Conservation (phyloP, 208 protist species). For the Crithidia expoeki region DNA sequence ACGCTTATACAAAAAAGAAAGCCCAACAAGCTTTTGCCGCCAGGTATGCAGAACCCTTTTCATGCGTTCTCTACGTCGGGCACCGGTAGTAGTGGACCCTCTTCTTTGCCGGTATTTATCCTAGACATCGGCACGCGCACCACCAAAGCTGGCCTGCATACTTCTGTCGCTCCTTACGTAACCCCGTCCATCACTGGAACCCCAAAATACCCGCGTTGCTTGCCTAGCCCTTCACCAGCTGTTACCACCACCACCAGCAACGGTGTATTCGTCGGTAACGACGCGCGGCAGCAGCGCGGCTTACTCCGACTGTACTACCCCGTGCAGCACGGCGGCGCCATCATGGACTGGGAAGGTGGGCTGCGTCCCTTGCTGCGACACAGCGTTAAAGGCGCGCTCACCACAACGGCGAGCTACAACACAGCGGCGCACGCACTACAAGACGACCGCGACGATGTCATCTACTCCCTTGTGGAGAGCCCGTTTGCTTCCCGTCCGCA, state of each 20-base stretch:
- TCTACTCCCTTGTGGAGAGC: slow-evolving; percentile 58
- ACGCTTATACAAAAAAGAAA: slow-evolving; percentile 17
- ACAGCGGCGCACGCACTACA: not conserved
- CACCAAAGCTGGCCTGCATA: slow-evolving; percentile 48
- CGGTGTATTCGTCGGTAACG: not conserved
- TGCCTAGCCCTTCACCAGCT: slow-evolving; percentile 9
- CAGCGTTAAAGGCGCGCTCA: slow-evolving; percentile 14
- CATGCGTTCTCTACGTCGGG: not conserved
- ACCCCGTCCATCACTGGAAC: slow-evolving; percentile 43
- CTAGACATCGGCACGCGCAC: slow-evolving; percentile 58
- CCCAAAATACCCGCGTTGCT: slow-evolving; percentile 46
- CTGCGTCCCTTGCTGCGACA: slow-evolving; percentile 33
- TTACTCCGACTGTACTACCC: slow-evolving; percentile 73
- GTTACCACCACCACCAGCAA: not conserved
- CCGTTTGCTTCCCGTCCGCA: slow-evolving; percentile 68
- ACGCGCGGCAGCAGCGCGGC: slow-evolving; percentile 45
- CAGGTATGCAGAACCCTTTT: not conserved
- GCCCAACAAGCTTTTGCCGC: not conserved
- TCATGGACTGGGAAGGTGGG: slow-evolving; percentile 56
- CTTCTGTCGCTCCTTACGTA: slow-evolving; percentile 22
- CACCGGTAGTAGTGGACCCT: not conserved
- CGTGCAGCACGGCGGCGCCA: slow-evolving; percentile 60
- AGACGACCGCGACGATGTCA: slow-evolving; percentile 6
- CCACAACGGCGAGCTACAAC: not conserved
- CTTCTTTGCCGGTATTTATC: slow-evolving; percentile 29